Evolutionary conservation across 2,329 filamentous ascomycete species (phyloP).

Genomic region (Venturia pyrina): DNA sequence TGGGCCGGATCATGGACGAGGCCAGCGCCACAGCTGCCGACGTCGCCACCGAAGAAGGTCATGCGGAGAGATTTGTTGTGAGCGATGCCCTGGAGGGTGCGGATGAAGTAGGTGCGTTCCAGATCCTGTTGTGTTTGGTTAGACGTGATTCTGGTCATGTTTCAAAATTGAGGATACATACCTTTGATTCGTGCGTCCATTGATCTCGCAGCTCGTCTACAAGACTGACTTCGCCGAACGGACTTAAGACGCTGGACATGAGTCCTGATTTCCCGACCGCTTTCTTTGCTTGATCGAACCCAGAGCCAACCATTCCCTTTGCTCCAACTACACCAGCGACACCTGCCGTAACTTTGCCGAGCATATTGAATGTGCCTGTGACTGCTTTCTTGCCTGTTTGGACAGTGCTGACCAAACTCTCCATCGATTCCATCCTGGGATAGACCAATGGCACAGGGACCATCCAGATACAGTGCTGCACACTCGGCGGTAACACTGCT

Average conservation of each 20-base stretch:
- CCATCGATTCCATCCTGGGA: conserved; percentile 80
- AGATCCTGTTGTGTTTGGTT: conserved; percentile 50
- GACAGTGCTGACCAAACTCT: conserved; percentile 82
- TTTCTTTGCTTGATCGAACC: conserved; percentile 91
- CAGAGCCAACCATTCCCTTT: conserved; percentile 83
- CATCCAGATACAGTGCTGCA: conserved; percentile 97
- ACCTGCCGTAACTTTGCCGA: conserved; percentile 89
- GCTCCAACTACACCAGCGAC: conserved; percentile 93
- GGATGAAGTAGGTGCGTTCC: conserved; percentile 90
- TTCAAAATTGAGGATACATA: conserved; percentile 22
- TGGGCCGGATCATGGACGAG: conserved; percentile 88
- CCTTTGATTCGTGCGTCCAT: conserved; percentile 96
- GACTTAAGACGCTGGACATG: conserved; percentile 91
- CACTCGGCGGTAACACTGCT: conserved; percentile 76
- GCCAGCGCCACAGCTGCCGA: conserved; percentile 85
- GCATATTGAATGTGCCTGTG: conserved; percentile 89
- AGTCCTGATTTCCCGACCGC: conserved; percentile 90
- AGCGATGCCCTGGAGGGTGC: conserved; percentile 87
- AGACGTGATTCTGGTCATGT: conserved; percentile 16
- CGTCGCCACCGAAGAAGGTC: conserved; percentile 90
- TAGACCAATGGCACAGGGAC: conserved; percentile 84
- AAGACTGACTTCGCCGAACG: conserved; percentile 92
- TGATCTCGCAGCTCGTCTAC: conserved; percentile 90
- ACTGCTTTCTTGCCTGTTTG: conserved; percentile 94
- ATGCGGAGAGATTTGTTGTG: conserved; percentile 93